Evolutionary conservation across 805 yeast species (phyloP).

Genomic region (Cyberlindnera suaveolens): DNA sequence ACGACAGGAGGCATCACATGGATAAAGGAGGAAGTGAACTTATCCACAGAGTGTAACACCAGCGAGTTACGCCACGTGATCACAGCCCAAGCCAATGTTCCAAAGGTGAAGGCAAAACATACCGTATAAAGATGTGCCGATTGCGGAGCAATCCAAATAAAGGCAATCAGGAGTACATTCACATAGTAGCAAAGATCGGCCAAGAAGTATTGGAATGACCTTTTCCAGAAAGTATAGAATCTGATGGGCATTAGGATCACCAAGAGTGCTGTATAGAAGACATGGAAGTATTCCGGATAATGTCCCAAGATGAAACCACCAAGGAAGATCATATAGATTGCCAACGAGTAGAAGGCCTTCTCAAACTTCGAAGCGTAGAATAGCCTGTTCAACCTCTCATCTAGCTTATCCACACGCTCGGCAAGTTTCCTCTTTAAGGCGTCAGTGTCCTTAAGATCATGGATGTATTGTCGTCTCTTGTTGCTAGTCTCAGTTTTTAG

Average conservation of each 20-base stretch:
- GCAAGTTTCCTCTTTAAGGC: constrained; percentile 19
- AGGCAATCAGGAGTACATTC: constrained; percentile 60
- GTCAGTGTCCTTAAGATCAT: constrained; percentile 21
- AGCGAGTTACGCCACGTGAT: constrained; percentile 93
- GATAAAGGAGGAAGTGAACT: constrained; percentile 85
- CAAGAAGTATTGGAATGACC: constrained; percentile 74
- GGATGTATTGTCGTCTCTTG: constrained; percentile 13
- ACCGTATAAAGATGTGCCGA: constrained; percentile 70
- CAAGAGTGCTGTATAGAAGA: constrained; percentile 60
- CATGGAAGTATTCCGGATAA: constrained; percentile 71
- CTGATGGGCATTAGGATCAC: constrained; percentile 74
- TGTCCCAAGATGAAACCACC: constrained; percentile 75
- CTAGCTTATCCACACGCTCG: constrained; percentile 31
- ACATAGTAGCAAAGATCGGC: constrained; percentile 94
- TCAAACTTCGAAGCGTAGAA: constrained; percentile 51
- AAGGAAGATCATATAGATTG: constrained; percentile 60
- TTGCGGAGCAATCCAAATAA: constrained; percentile 77
- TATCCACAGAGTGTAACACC: constrained; percentile 86
- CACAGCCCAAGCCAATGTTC: constrained; percentile 89
- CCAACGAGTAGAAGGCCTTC: constrained; percentile 72
- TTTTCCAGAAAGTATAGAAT: constrained; percentile 73
- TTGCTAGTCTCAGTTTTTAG: constrained; percentile 17
- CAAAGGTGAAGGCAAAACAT: constrained; percentile 82
- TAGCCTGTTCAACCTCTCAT: constrained; percentile 30
- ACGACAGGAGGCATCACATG: constrained; percentile 88